Evolutionary conservation across 202 grass and related monocot genomes (phyloP).

Genomic region (Bolboschoenoplectus hybrid): DNA sequence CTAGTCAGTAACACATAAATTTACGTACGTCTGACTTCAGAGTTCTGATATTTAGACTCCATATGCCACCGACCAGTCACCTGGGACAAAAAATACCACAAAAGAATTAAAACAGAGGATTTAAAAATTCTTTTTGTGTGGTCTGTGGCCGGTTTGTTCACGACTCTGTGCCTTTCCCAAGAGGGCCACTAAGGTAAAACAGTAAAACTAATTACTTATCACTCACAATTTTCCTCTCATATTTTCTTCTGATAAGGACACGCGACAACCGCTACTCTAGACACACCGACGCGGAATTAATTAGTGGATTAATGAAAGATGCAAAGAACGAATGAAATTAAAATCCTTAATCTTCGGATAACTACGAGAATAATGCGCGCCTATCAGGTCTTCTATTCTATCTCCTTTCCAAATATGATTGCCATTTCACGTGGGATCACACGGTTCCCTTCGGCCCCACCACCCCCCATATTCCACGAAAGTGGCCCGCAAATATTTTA

Average conservation of each 20-base stretch:
- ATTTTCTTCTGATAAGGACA: background rate
- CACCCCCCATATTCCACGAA: background rate
- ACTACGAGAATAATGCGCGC: constrained; percentile 3
- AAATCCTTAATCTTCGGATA: constrained; percentile 28
- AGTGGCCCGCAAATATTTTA: background rate
- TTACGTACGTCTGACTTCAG: background rate
- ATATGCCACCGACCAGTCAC: background rate
- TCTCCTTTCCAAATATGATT: constrained; percentile 21
- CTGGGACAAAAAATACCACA: background rate
- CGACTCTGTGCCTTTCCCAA: constrained; percentile 33
- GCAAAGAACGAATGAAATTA: background rate
- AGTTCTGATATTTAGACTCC: background rate
- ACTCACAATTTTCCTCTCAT: background rate
- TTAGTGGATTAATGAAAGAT: background rate
- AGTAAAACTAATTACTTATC: background rate
- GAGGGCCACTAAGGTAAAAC: constrained; percentile 23
- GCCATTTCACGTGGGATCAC: background rate
- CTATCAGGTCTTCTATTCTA: background rate
- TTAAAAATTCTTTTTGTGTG: background rate
- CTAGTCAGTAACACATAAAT: background rate
- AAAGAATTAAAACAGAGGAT: background rate
- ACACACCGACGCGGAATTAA: constrained; percentile 3
- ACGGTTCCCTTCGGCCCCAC: background rate
- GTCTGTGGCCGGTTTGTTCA: background rate
- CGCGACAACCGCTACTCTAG: background rate